Evolutionary conservation across 1,139 yeast genomes (phyloP).

Genomic region (Diutina ranongensis): DNA sequence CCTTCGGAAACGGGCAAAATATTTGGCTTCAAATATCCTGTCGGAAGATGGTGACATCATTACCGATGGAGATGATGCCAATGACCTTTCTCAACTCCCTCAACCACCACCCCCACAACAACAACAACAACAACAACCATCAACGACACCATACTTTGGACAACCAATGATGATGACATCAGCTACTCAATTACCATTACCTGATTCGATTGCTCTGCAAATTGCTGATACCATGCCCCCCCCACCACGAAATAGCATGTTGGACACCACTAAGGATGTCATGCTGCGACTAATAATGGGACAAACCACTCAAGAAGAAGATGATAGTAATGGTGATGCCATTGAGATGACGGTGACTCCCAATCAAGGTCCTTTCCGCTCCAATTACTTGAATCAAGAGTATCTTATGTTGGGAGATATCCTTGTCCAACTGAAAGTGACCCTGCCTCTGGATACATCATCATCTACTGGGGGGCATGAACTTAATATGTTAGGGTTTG

Average conservation of each 20-base stretch:
- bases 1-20: constrained; percentile 44
- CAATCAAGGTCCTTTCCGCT: constrained; percentile 17
- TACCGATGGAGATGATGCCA: not conserved
- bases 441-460: constrained; percentile 32
- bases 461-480: not conserved
- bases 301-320: constrained; percentile 6
- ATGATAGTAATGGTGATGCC: constrained; percentile 7
- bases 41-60: not conserved
- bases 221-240: not conserved
- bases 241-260: constrained; percentile 12
- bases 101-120: too few species aligned
- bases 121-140: too few species aligned
- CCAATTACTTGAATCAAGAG: constrained; percentile 41
- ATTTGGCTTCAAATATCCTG: constrained; percentile 13
- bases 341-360: constrained; percentile 15
- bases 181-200: constrained; percentile 7
- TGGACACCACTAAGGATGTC: constrained; percentile 30
- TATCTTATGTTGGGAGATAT: constrained; percentile 50
- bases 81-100: too few species aligned
- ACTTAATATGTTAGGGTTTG: not conserved
- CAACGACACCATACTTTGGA: too few species aligned
- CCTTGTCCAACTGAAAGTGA: constrained; percentile 28
- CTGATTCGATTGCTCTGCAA: not conserved
- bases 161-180: constrained; percentile 5
- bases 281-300: constrained; percentile 17